Percentiles rank a stretch among this genome's conserved stretches.
Evolutionary conservation across 2,329 filamentous ascomycete species (phyloP).

Genomic region (Cordyceps farinosa): DNA sequence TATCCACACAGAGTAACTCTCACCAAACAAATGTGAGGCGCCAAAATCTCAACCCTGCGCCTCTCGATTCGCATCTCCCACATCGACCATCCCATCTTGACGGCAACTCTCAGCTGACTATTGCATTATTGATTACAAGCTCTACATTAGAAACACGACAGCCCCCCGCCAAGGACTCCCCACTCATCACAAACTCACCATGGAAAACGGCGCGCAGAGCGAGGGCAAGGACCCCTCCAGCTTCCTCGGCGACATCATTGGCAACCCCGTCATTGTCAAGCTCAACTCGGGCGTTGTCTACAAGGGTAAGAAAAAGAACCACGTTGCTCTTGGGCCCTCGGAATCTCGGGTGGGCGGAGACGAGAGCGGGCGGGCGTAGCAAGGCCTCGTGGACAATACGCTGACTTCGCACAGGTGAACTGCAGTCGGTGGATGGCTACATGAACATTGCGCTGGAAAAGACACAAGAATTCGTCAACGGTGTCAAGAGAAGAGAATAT

Average conservation of each 20-base stretch:
- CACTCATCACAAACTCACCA: conserved; percentile 31
- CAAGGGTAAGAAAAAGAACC: conserved; percentile 63
- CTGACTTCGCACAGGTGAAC: conserved; percentile 61
- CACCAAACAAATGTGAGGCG: neutral
- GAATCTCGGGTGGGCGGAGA: neutral
- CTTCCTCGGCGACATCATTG: conserved; percentile 92
- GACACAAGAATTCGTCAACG: conserved; percentile 87
- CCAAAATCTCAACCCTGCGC: neutral
- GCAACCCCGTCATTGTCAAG: conserved; percentile 91
- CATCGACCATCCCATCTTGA: neutral
- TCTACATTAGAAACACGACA: neutral
- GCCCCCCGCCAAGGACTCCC: neutral
- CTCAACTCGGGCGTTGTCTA: conserved; percentile 98
- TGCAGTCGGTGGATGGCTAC: conserved; percentile 96
- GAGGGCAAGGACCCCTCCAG: conserved; percentile 90
- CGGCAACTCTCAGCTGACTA: neutral
- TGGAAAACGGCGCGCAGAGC: conserved; percentile 72
- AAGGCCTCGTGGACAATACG: neutral
- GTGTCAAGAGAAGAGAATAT: conserved; percentile 75
- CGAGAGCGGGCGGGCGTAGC: neutral
- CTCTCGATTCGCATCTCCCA: neutral
- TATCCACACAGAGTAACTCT: neutral
- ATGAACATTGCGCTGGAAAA: conserved; percentile 99
- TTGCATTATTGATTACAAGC: too few relatives aligned
- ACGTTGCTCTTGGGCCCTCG: neutral